These are phyloP conservation scores for Fomitiporia mediterranea DNA, from an alignment of 1,284 basidiomycete species.

Conservation along the genomic window DNA sequence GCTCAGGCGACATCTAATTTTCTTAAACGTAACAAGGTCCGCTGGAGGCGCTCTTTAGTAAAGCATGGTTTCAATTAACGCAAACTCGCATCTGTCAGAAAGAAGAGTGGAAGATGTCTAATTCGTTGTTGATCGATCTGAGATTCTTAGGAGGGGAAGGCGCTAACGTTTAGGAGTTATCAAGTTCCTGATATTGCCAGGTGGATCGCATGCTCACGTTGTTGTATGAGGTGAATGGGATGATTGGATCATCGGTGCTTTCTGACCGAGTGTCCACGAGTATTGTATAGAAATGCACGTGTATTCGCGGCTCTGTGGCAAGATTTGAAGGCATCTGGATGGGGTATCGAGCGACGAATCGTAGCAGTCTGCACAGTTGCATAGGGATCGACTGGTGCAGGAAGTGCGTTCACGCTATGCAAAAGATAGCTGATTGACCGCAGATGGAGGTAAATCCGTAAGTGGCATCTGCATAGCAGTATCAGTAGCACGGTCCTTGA, in stretches of 20 bases:
- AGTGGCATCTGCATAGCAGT: background rate
- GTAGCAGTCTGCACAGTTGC: background rate
- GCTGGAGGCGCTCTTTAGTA: too few relatives aligned
- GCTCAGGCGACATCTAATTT: too few relatives aligned
- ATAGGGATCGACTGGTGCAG: background rate
- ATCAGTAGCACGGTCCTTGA: background rate
- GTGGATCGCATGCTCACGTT: background rate
- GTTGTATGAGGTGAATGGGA: background rate
- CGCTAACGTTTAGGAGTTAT: conserved; percentile 1
- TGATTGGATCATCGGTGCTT: background rate
- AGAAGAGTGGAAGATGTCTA: too few relatives aligned
- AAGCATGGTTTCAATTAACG: too few relatives aligned
- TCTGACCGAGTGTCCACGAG: background rate
- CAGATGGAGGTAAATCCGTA: background rate
- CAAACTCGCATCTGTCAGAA: too few relatives aligned
- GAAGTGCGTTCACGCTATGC: background rate
- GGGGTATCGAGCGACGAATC: background rate
- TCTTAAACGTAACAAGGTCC: too few relatives aligned
- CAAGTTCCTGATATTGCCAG: background rate
- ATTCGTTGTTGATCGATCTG: background rate
- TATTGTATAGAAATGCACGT: too few relatives aligned
- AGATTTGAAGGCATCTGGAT: background rate
- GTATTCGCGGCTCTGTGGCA: background rate
- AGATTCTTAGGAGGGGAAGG: background rate
- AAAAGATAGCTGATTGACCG: background rate